Evolutionary conservation across 371 early-diverging fungal genomes (phyloP), one percentile per base, ranked within the genome.

Genomic region (Lichtheimia corymbifera): DNA sequence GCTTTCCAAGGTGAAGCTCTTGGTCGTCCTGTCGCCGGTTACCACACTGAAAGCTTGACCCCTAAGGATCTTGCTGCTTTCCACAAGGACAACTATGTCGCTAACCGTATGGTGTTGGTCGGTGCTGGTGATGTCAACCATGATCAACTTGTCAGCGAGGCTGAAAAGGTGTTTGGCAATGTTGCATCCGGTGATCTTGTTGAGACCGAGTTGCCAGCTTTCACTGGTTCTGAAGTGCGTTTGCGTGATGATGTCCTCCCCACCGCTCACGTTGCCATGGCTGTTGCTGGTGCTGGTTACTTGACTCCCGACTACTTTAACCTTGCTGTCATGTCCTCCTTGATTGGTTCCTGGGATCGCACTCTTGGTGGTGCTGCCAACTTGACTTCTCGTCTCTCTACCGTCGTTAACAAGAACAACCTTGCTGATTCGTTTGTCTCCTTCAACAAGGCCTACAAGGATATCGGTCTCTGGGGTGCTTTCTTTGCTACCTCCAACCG

Each of bases 371-470:
- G 88, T 45, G 85, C 90, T 53, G 79, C 84, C 71, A 89, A 93
- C 79, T 76, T 91, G 66, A 87, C 89, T 53, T 95, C 95, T 55
- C 85, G 90, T 52, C 83, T 97, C 55, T 91, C 95, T 61, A 84
- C 88, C 72, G 74, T 88, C 51, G 85, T 95, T 55, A 68, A 83
- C 72, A 75, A 92, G 76, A 70, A 91, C 83, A 75, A 89, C 68
- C 79, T 97, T 47, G 96, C 95, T 72, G 92, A 93, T 84, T 91
- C 92, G 50, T 96, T 93, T 87, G 91, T 89, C 86, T 87, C 95
- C 52, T 96, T 97, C 89, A 93, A 93, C 89, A 93, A 94, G 53
- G 88, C 94, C 41, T 96, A 95, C 89, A 87, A 89, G 58, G 96
- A 97, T 79, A 95, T 95, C 44, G 96, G 96, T 62, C 82, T 97